These are phyloP conservation scores for Geotrichum siamense DNA, from an alignment of 1,139 yeast species.

Conservation along the genomic window DNA sequence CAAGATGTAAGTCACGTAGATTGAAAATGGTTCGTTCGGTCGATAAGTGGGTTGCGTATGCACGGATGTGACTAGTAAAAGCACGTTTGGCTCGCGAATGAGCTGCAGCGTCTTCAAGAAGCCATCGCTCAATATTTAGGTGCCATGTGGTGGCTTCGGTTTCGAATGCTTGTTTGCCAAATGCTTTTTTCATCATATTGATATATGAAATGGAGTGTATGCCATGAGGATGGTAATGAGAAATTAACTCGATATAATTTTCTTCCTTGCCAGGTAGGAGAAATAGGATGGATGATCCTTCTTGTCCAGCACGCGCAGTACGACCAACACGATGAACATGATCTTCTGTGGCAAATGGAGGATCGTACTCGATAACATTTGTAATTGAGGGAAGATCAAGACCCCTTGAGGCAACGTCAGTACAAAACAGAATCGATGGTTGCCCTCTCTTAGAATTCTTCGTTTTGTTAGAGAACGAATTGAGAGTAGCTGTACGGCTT, in stretches of 20 bases:
- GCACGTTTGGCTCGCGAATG: conserved; percentile 71
- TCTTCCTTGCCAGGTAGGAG: conserved; percentile 86
- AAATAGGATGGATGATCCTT: conserved; percentile 69
- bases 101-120: conserved; percentile 60
- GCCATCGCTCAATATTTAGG: conserved; percentile 79
- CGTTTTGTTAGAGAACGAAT: conserved; percentile 47
- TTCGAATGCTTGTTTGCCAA: conserved; percentile 68
- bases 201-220: conserved; percentile 47
- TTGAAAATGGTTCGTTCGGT: conserved; percentile 73
- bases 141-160: conserved; percentile 96
- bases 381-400: conserved; percentile 68
- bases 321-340: conserved; percentile 93
- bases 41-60: conserved; percentile 91
- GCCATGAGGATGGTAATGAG: conserved; percentile 59
- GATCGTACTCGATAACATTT: conserved; percentile 80
- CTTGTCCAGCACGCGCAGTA: conserved; percentile 85
- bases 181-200: conserved; percentile 49
- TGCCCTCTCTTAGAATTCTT: conserved; percentile 33
- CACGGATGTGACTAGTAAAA: conserved; percentile 82
- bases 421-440: conserved; percentile 69
- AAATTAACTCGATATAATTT: conserved; percentile 58
- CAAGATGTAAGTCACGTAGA: conserved; percentile 75
- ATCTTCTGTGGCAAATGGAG: conserved; percentile 88
- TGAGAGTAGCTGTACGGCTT: conserved; percentile 67
- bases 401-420: conserved; percentile 94